Percentiles rank a stretch among this genome's conserved stretches.
Evolutionary conservation across 768 basidiomycete species (phyloP).

Genomic region (Auriscalpium vulgare): DNA sequence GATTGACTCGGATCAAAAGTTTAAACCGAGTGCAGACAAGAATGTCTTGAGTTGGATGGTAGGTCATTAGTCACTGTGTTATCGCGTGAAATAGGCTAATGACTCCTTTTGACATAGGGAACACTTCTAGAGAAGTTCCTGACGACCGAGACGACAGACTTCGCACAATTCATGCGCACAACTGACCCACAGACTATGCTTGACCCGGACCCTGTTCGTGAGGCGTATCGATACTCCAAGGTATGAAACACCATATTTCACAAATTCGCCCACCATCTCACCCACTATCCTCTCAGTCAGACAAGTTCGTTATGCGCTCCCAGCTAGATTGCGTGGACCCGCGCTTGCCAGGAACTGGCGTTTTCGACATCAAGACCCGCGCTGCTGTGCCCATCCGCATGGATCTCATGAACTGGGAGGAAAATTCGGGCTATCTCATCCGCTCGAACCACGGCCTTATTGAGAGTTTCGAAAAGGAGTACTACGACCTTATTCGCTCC

Average conservation of each 20-base stretch:
- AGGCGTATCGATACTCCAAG: slow-evolving; percentile 84
- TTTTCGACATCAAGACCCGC: slow-evolving; percentile 96
- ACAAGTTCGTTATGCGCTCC: slow-evolving; percentile 82
- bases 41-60: slow-evolving; percentile 78
- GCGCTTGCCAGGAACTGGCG: slow-evolving; percentile 79
- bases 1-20: slow-evolving; percentile 46
- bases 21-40: slow-evolving; percentile 39
- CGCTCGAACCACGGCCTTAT: slow-evolving; percentile 48
- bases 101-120: slow-evolving; percentile 43
- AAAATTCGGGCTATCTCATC: slow-evolving; percentile 76
- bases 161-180: slow-evolving; percentile 43
- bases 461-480: slow-evolving; percentile 88
- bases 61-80: slow-evolving; percentile 19
- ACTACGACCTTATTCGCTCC: slow-evolving; percentile 88
- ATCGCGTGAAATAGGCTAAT: background rate
- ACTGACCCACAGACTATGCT: slow-evolving; percentile 16
- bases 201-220: slow-evolving; percentile 33
- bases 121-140: slow-evolving; percentile 84
- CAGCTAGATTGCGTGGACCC: slow-evolving; percentile 85
- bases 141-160: slow-evolving; percentile 57
- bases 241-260: slow-evolving; percentile 30
- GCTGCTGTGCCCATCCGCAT: slow-evolving; percentile 77
- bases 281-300: background rate
- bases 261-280: background rate
- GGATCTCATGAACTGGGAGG: slow-evolving; percentile 82